These are phyloP conservation scores for Mycena metata DNA, from an alignment of 768 basidiomycete species.

Conservation along the genomic window DNA sequence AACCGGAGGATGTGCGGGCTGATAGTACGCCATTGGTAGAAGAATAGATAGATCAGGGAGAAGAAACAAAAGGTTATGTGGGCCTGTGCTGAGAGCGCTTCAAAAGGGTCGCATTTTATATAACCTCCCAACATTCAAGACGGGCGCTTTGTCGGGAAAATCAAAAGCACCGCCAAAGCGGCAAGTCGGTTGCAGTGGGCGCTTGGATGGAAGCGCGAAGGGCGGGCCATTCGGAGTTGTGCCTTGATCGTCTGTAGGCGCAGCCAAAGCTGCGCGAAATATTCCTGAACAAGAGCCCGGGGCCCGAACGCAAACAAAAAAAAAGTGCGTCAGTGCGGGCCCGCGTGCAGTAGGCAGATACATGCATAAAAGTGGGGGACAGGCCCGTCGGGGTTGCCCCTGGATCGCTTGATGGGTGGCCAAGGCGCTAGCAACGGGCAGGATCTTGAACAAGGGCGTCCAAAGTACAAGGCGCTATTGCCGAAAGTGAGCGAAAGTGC, in stretches of 20 bases:
- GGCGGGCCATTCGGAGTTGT: slow-evolving; percentile 8
- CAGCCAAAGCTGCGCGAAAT: too few species aligned
- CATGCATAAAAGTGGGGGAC: not conserved
- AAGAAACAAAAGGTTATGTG: too few species aligned
- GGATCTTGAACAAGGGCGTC: not conserved
- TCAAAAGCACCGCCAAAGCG: not conserved
- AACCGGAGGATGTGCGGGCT: not conserved
- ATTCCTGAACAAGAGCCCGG: too few species aligned
- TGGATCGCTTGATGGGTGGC: not conserved
- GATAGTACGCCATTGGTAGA: not conserved
- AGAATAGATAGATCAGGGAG: not conserved
- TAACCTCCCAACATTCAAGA: slow-evolving; percentile 1
- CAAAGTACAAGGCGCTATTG: not conserved
- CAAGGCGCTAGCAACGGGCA: not conserved
- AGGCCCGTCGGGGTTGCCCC: not conserved
- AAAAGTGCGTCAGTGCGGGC: too few species aligned
- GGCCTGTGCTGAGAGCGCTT: not conserved
- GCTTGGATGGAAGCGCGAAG: not conserved
- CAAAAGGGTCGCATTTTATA: not conserved
- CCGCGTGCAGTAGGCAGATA: not conserved
- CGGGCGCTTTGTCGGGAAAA: slow-evolving; percentile 11
- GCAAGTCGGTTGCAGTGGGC: not conserved
- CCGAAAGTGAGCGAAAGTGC: not conserved
- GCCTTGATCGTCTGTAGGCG: not conserved
- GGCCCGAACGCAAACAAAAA: too few species aligned